Percentiles rank a stretch among this genome's conserved stretches.
phyloP scores from a whole-genome alignment of 1,139 yeast species.

The Sugiyamaella pinicola region DNA sequence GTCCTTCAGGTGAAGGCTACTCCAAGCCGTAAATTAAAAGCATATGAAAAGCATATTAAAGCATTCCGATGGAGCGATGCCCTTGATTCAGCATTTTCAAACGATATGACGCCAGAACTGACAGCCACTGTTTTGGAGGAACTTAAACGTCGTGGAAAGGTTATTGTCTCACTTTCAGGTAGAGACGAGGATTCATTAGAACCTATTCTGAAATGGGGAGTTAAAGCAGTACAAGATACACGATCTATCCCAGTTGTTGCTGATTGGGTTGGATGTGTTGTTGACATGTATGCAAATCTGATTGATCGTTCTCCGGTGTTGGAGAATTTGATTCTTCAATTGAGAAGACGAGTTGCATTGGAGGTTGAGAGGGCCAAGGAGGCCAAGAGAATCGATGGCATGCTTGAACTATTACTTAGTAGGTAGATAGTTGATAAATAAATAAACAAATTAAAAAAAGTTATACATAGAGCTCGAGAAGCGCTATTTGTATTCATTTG shows the following conservation, averaged over 20 bases:
- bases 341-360: slow-evolving; percentile 57
- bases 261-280: slow-evolving; percentile 79
- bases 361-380: slow-evolving; percentile 83
- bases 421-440: slow-evolving; percentile 28
- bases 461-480: no score
- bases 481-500: no score
- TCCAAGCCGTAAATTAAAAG: slow-evolving; percentile 64
- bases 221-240: slow-evolving; percentile 72
- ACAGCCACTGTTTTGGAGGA: slow-evolving; percentile 82
- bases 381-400: slow-evolving; percentile 88
- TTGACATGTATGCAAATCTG: slow-evolving; percentile 74
- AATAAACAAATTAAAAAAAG: neutral
- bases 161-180: slow-evolving; percentile 71
- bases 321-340: slow-evolving; percentile 65
- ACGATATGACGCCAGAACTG: slow-evolving; percentile 76
- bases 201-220: slow-evolving; percentile 84
- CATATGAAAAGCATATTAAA: slow-evolving; percentile 80
- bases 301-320: slow-evolving; percentile 78
- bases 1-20: slow-evolving; percentile 49
- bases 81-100: slow-evolving; percentile 76
- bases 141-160: slow-evolving; percentile 83
- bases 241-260: slow-evolving; percentile 73
- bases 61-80: slow-evolving; percentile 94
- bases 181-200: slow-evolving; percentile 85
- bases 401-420: slow-evolving; percentile 72